Evolutionary conservation across 208 protist species (phyloP), one percentile per base, ranked within the genome.

Genomic region (Leishmania aethiopica): DNA sequence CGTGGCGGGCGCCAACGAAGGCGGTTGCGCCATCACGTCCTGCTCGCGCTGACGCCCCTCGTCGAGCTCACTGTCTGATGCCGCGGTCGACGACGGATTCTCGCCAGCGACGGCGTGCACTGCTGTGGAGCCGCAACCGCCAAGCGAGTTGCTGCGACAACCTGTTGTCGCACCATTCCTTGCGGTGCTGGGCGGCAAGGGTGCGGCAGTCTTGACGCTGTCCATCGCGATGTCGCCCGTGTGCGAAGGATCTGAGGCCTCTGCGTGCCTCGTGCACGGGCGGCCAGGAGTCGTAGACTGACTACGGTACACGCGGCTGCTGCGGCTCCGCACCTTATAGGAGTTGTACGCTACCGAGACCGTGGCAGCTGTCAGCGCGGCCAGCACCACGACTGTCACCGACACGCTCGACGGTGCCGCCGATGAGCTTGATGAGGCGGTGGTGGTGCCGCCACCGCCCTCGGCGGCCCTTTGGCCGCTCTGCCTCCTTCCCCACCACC

Each of bases 271-370:
- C 66, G 51, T 76, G 35, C 66, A 53, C 22, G 17, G 67, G 53
- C 55, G 80, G 17, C 55, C 70, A n/a, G 75, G 53, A n/a, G 35
- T 47, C 75, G 45, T 32, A 71, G 70, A n/a, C 60, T n/a, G 51
- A 35, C 11, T 32, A 59, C 17, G 70, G 15, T 42, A 19, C 67
- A 7, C 19, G 59, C 2, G 13, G 66, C 37, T 22, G 55, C 55
- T 22, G 35, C 72, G 72, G 25, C 49, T 28, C 32, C 72, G 42
- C 28, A 40, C 22, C 40, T 59, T 45, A 47, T 84, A 87, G 22
- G 53, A 57, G 69, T 69, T 75, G 60, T 78, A 83, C 19, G 84
- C 55, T 1, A 81, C 60, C 32, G 77, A 57, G 2, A 62, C 80
- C 4, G 70, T 49, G 11, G 69, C 74, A 13, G 66, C 84, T 5